A percentile compares a stretch with the other conserved stretches of the same genome.
Evolutionary conservation across 2,329 filamentous ascomycete species (phyloP).

Genomic region (Aspergillus glaucus): DNA sequence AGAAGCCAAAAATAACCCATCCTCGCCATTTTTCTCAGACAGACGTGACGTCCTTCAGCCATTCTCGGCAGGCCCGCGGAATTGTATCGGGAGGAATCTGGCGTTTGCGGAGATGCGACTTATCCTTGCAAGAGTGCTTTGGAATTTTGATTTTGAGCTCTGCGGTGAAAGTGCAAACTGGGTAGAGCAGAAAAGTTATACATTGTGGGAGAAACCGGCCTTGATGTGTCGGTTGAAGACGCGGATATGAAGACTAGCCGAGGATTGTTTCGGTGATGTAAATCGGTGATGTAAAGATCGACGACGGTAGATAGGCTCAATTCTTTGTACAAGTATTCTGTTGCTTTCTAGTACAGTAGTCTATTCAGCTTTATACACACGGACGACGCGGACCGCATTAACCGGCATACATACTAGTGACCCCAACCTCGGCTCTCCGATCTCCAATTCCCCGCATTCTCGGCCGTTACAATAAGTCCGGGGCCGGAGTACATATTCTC

Average conservation of each 20-base stretch:
- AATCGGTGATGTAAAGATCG: too few species aligned
- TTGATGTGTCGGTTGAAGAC: constrained; percentile 13
- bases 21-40: constrained; percentile 34
- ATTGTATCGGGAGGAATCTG: constrained; percentile 47
- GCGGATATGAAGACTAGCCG: background rate
- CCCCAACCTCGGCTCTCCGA: background rate
- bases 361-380: too few species aligned
- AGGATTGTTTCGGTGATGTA: too few species aligned
- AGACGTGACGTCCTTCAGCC: constrained; percentile 42
- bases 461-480: background rate
- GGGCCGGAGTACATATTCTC: background rate
- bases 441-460: constrained; percentile 3
- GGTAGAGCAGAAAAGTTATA: constrained; percentile 31
- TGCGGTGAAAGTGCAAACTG: constrained; percentile 32
- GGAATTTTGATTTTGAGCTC: constrained; percentile 44
- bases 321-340: too few species aligned
- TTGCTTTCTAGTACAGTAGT: too few species aligned
- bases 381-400: too few species aligned
- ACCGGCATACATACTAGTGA: too few species aligned
- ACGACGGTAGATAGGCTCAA: too few species aligned
- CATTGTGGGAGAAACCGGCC: constrained; percentile 35
- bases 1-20: constrained; percentile 5
- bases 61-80: constrained; percentile 44
- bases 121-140: constrained; percentile 43
- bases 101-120: constrained; percentile 46